Evolutionary conservation across 2,329 filamentous ascomycete species (phyloP), one percentile per base, ranked within the genome.

Genomic region (Hypomyces rosellus): DNA sequence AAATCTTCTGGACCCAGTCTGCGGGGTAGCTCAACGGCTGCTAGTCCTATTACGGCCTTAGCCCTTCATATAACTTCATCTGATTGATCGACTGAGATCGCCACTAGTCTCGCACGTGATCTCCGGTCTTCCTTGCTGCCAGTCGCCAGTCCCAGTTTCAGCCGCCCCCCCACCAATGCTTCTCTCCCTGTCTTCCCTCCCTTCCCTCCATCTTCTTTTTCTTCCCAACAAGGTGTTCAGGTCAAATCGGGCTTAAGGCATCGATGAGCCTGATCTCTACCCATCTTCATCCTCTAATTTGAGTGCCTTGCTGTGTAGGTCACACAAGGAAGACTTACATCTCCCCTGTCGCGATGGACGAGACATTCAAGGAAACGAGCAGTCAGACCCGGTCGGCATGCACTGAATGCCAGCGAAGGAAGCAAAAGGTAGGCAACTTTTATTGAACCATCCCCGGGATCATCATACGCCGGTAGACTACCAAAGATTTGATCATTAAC

Each of bases 351-450:
- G 6, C 25, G 25, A 30, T 30, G 25, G 39, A 48, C 13, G 25
- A 48, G 5, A 14, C n/a, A n/a, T 15, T 33, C 16, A 34, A n/a
- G 9, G 38, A 48, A 4, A 43, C 39, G 9, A 48, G 18, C 34
- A 44, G 52, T 12, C 57, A 61, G 48, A 57, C 62, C 51, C 63
- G 64, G 46, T 61, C 63, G 14, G 70, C 72, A 47, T 75, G 72
- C 60, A 70, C 68, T 34, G 71, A 74, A 58, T 75, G 67, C 45
- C 65, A 69, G 55, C 65, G 67, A 37, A 60, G 67, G 46, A 69
- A 69, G 57, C 67, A 69, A 59, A 69, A 69, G 60, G 67, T 65
- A 52, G 14, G 53, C 36, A 14, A 39, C 1, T 18, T 33, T 30
- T 39, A 30, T 30, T 44, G 13, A 36, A 18, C 14, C 34, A 40